Percentiles rank a stretch among this genome's conserved stretches.
Conservation (phyloP, 2,329 filamentous ascomycete species). For the Pyricularia pennisetigena region DNA sequence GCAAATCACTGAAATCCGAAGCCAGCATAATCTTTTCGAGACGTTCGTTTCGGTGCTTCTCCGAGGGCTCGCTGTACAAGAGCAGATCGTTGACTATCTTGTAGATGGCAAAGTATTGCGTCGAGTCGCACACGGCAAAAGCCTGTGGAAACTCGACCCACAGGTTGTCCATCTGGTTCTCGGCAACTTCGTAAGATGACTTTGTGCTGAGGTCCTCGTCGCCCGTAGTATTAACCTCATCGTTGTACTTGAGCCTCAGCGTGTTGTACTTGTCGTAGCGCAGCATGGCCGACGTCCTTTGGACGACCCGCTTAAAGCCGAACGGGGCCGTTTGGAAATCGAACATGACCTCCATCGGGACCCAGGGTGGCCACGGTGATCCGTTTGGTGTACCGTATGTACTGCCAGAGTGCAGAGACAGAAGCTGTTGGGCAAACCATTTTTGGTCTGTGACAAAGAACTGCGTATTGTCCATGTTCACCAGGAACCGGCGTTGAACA, state of each 20-base stretch:
- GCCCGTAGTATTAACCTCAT: slow-evolving; percentile 61
- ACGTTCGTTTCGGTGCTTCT: slow-evolving; percentile 93
- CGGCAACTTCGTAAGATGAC: slow-evolving; percentile 30
- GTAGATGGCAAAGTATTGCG: slow-evolving; percentile 96
- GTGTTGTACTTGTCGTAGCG: slow-evolving; percentile 98
- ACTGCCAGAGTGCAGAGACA: slow-evolving; percentile 91
- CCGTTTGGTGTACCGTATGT: slow-evolving; percentile 79
- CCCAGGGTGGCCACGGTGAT: slow-evolving; percentile 94
- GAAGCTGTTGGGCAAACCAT: slow-evolving; percentile 71
- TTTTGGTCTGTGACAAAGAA: slow-evolving; percentile 96
- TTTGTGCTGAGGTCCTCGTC: neutral
- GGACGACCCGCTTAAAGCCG: slow-evolving; percentile 94
- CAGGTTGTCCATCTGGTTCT: slow-evolving; percentile 86
- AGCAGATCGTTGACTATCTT: slow-evolving; percentile 94
- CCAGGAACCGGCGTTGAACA: slow-evolving; percentile 85
- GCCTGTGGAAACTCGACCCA: slow-evolving; percentile 96
- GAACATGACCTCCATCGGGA: slow-evolving; percentile 97
- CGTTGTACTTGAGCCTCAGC: slow-evolving; percentile 91
- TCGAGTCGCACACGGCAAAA: slow-evolving; percentile 90
- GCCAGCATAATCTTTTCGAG: slow-evolving; percentile 98
- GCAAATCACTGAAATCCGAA: slow-evolving; percentile 94
- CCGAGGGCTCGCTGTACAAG: slow-evolving; percentile 89
- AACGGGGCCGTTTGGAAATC: slow-evolving; percentile 90
- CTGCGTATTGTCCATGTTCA: slow-evolving; percentile 95
- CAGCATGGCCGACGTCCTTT: slow-evolving; percentile 89